These are phyloP conservation scores for Lojkania enalia DNA, from an alignment of 2,329 filamentous ascomycete species.

Conservation along the genomic window DNA sequence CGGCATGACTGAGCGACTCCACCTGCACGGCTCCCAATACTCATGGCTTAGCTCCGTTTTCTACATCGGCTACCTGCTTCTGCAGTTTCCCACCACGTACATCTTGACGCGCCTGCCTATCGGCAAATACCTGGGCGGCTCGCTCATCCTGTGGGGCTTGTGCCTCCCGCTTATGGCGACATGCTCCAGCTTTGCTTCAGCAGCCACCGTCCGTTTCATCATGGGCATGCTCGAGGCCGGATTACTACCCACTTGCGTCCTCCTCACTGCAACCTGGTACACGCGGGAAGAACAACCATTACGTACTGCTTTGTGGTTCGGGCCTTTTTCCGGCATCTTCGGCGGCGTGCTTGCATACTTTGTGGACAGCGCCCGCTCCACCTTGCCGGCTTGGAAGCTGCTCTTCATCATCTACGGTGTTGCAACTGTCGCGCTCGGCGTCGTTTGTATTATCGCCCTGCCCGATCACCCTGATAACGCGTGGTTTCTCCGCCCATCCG, in stretches of 20 bases:
- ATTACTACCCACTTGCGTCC: conserved; percentile 26
- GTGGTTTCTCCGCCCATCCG: conserved; percentile 47
- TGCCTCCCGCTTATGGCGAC: conserved; percentile 45
- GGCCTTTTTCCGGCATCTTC: too few relatives aligned
- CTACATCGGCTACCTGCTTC: conserved; percentile 55
- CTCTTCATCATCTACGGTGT: conserved; percentile 60
- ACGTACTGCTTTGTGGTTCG: too few relatives aligned
- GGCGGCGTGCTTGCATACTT: conserved; percentile 63
- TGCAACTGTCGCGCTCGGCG: conserved; percentile 42
- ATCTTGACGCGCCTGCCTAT: conserved; percentile 52
- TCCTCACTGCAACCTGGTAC: conserved; percentile 31
- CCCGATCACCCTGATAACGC: conserved; percentile 53
- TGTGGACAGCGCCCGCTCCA: conserved; percentile 61
- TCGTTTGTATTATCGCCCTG: conserved; percentile 44
- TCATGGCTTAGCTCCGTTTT: conserved; percentile 56
- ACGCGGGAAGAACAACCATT: conserved; percentile 54
- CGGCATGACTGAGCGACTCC: too few relatives aligned
- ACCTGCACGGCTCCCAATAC: conserved; percentile 61
- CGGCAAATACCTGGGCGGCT: conserved; percentile 48
- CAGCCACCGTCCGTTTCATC: conserved; percentile 20
- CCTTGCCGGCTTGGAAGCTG: conserved; percentile 58
- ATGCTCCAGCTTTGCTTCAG: conserved; percentile 18
- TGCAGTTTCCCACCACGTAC: conserved; percentile 51
- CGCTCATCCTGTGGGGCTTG: conserved; percentile 25
- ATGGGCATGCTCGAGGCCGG: conserved; percentile 24